Conservation (phyloP, 2,329 filamentous ascomycete genomes). For the Colletotrichum orchidophilum region DNA sequence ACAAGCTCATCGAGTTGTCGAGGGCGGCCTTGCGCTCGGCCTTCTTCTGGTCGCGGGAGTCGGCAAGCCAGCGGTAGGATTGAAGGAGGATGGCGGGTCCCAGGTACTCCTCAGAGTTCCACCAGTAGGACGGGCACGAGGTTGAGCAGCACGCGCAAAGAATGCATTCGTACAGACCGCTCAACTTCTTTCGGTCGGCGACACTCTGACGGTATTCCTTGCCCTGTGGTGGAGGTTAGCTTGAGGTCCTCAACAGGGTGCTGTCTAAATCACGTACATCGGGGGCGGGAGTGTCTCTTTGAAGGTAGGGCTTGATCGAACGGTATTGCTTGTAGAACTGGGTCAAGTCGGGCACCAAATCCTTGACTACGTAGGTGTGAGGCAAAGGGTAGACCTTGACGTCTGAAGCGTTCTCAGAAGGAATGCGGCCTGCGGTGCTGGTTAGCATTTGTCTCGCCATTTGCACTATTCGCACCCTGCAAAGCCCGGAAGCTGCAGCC, state of each 20-base stretch:
- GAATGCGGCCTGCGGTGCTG: slow-evolving; percentile 80
- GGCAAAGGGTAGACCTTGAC: slow-evolving; percentile 97
- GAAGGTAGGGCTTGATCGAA: slow-evolving; percentile 98
- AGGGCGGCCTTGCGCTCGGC: slow-evolving; percentile 88
- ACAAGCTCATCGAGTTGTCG: slow-evolving; percentile 99
- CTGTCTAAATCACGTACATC: slow-evolving; percentile 69
- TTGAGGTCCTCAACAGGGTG: background rate
- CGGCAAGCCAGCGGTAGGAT: slow-evolving; percentile 96
- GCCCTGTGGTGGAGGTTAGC: slow-evolving; percentile 64
- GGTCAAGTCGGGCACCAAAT: slow-evolving; percentile 96
- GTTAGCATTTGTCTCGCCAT: slow-evolving; percentile 39
- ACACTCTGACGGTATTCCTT: slow-evolving; percentile 92
- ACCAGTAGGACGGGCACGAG: slow-evolving; percentile 99
- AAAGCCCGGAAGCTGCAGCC: background rate
- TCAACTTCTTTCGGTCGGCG: slow-evolving; percentile 94
- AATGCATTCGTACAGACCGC: slow-evolving; percentile 99
- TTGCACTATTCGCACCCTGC: background rate
- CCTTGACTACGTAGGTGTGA: slow-evolving; percentile 99
- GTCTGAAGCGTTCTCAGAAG: slow-evolving; percentile 80
- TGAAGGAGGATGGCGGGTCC: slow-evolving; percentile 96
- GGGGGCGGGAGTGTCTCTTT: slow-evolving; percentile 83
- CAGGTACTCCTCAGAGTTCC: slow-evolving; percentile 99
- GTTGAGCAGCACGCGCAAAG: slow-evolving; percentile 99
- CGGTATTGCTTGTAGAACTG: slow-evolving; percentile 99
- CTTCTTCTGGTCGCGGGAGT: slow-evolving; percentile 91